Evolutionary conservation across 306 rosid genomes (phyloP).

Genomic region (Parietaria judaica): DNA sequence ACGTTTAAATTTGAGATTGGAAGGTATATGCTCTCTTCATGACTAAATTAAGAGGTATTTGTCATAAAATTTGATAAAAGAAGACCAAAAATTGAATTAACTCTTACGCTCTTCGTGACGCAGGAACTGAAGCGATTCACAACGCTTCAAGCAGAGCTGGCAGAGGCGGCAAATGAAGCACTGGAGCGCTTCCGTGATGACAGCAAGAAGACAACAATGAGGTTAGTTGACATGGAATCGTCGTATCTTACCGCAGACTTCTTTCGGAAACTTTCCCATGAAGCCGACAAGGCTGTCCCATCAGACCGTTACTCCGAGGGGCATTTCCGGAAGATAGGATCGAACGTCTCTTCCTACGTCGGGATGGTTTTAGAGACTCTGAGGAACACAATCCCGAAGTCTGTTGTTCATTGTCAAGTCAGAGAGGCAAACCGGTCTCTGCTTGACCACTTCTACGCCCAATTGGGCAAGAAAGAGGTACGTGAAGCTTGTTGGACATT

Average conservation of each 20-base stretch:
- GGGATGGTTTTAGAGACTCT: conserved; percentile 43
- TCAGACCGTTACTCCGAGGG: conserved; percentile 31
- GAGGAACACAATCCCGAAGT: conserved; percentile 38
- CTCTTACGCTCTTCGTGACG: too few relatives aligned
- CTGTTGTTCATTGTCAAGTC: conserved; percentile 53
- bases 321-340: conserved; percentile 34
- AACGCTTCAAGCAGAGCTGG: conserved; percentile 36
- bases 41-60: too few relatives aligned
- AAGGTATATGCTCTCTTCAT: too few relatives aligned
- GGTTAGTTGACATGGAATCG: conserved; percentile 46
- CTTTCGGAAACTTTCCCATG: conserved; percentile 39
- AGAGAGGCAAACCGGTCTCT: conserved; percentile 46
- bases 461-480: conserved; percentile 42
- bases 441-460: conserved; percentile 34
- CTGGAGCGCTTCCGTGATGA: conserved; percentile 46
- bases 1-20: too few relatives aligned
- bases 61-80: too few relatives aligned
- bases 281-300: conserved; percentile 21
- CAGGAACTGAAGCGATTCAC: conserved; percentile 50
- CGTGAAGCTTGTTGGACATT: background rate
- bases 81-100: too few relatives aligned
- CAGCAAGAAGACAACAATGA: conserved; percentile 36
- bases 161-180: conserved; percentile 36
- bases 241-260: conserved; percentile 42
- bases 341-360: conserved; percentile 35